Percentiles rank a stretch among this genome's conserved stretches.
Conservation (phyloP, 106 monocot species). For the Dioscorea dumetorum region DNA sequence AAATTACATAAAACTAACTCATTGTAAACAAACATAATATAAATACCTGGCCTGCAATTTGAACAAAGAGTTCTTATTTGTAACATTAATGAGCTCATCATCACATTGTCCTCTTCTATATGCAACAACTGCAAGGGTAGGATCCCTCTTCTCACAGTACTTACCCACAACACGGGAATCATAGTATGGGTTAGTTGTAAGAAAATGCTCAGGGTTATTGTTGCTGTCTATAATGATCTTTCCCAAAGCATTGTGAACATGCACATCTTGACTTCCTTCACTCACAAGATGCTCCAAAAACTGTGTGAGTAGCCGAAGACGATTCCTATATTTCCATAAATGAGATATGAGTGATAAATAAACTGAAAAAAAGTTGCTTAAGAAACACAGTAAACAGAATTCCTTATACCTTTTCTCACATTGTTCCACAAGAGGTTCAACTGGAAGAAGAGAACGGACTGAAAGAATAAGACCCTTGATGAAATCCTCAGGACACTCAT, state of each 20-base stretch:
- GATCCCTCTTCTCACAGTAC: constrained; percentile 96
- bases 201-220: constrained; percentile 96
- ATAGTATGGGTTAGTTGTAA: constrained; percentile 95
- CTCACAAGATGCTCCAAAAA: constrained; percentile 98
- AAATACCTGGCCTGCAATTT: constrained; percentile 89
- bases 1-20: constrained; percentile 25
- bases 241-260: constrained; percentile 96
- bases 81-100: constrained; percentile 96
- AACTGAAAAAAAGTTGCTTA: background rate
- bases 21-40: background rate
- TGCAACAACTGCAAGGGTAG: constrained; percentile 95
- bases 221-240: constrained; percentile 99
- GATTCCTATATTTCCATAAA: constrained; percentile 43
- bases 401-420: constrained; percentile 86
- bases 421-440: constrained; percentile 96
- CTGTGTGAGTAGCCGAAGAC: constrained; percentile 80
- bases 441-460: constrained; percentile 92
- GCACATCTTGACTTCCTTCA: constrained; percentile 99
- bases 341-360: constrained; percentile 1
- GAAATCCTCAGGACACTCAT: constrained; percentile 98
- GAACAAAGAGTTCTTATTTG: constrained; percentile 93
- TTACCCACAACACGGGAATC: constrained; percentile 99
- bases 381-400: background rate
- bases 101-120: constrained; percentile 97
- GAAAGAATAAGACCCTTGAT: constrained; percentile 96